Evolutionary conservation across 2,329 filamentous ascomycete genomes (phyloP).

Genomic region (Leptographium galeiforme): DNA sequence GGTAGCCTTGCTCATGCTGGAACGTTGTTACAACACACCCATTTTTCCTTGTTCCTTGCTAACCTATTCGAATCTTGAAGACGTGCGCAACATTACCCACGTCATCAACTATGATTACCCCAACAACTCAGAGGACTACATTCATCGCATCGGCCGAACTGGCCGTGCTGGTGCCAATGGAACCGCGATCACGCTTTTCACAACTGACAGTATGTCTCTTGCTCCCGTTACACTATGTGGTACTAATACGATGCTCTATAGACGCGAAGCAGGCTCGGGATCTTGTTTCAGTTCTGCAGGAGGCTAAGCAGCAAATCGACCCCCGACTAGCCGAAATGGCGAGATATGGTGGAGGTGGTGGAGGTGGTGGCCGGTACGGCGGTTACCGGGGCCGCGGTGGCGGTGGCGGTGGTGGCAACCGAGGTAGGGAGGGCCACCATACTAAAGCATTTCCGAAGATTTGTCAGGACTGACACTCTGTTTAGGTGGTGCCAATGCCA

Average conservation of each 20-base stretch:
- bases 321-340: constrained; percentile 92
- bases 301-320: constrained; percentile 97
- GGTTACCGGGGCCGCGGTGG: constrained; percentile 54
- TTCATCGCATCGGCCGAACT: constrained; percentile 92
- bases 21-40: constrained; percentile 41
- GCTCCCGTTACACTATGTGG: no score
- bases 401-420: constrained; percentile 34
- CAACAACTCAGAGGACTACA: constrained; percentile 98
- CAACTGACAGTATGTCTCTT: constrained; percentile 76
- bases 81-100: constrained; percentile 99
- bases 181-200: constrained; percentile 97
- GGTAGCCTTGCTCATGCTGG: constrained; percentile 39
- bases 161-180: constrained; percentile 88
- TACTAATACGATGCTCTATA: constrained; percentile 18
- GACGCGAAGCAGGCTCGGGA: constrained; percentile 94
- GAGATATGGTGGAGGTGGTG: constrained; percentile 68
- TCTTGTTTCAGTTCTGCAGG: constrained; percentile 79
- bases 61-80: constrained; percentile 62
- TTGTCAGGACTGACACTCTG: not conserved
- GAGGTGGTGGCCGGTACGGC: constrained; percentile 59
- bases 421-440: constrained; percentile 20
- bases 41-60: constrained; percentile 45
- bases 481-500: constrained; percentile 30
- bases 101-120: constrained; percentile 99
- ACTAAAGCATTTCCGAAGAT: not conserved